Base-by-base conservation (phyloP, 192 early-diverging fungal species). In the Chytriomyces hyalinus region DNA sequence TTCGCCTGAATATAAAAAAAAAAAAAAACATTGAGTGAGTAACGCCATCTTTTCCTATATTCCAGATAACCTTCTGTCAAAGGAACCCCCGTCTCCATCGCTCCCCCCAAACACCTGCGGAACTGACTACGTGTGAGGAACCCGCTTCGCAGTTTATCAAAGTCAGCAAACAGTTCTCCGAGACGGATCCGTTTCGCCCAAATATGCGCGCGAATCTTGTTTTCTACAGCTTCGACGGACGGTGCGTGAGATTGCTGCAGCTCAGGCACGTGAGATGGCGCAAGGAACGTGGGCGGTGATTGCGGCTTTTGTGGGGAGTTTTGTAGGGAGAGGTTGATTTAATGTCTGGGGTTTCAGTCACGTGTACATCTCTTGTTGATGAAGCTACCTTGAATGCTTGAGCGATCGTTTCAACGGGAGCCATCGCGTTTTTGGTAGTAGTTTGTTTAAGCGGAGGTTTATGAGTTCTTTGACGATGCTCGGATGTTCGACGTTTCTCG, bases 111-210 rank as follows among this genome's bases (percentile, higher is more conserved):
- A 65, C 85, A 85, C 7, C 88, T 50, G 11, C 81, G 60, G 67
- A 90, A 90, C 75, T 88, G 87, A 10, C 79, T 63, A 4, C 75
- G 71, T 8, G 84, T 81, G 22, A 90, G 75, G 43, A 77, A 87
- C 10, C 84, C 86, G 49, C 80, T 80, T 26, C 87, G 50, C 62
- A 88, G 77, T 45, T 73, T 70, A 64, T 90, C 88, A 68, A 89
- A 90, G 68, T 90, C 88, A 49, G 78, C 67, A 73, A 90, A 88
- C 15, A 86, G 71, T 10, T 90, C 88, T 22, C 51, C 53, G n/a
- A 88, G 60, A 22, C 88, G 78, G 60, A 90, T 84, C 59, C 88
- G 80, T 61, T 75, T 73, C 22, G 83, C 82, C 48, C 79, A 83
- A 43, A 88, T 77, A 61, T 81, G 80, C 5, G 83, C 78, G 3